phyloP scores from a whole-genome alignment of 2,329 filamentous ascomycete genomes.

The Aspergillus flavus region DNA sequence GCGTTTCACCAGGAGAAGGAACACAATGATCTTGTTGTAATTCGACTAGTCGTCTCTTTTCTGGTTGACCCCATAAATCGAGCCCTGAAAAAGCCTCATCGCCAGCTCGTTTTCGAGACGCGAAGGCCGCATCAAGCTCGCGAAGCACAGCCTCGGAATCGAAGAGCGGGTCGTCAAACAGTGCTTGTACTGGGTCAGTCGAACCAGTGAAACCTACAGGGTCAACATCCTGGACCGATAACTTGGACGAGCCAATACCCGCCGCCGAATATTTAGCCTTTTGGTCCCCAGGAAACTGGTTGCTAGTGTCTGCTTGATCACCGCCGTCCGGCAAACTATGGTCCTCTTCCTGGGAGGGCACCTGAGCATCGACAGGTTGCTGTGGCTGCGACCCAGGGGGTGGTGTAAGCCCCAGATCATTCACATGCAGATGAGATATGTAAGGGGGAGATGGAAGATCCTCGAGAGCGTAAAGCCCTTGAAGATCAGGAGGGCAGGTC shows the following conservation, averaged over 20 bases:
- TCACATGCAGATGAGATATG: slow-evolving; percentile 28
- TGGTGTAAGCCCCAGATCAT: slow-evolving; percentile 49
- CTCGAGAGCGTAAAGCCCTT: slow-evolving; percentile 23
- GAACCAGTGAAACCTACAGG: neutral
- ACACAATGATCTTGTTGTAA: slow-evolving; percentile 3
- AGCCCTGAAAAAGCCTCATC: slow-evolving; percentile 25
- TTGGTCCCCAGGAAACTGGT: neutral
- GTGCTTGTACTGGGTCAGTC: slow-evolving; percentile 10
- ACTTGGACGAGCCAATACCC: neutral
- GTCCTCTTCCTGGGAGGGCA: slow-evolving; percentile 14
- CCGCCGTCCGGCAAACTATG: slow-evolving; percentile 3
- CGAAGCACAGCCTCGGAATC: slow-evolving; percentile 21
- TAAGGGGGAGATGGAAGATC: slow-evolving; percentile 23
- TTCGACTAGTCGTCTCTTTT: slow-evolving; percentile 23
- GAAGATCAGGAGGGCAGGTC: slow-evolving; percentile 24
- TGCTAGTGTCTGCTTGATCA: neutral
- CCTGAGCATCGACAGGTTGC: slow-evolving; percentile 17
- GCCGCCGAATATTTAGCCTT: neutral
- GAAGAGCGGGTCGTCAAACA: slow-evolving; percentile 23
- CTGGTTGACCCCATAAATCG: slow-evolving; percentile 15
- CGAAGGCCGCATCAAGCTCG: slow-evolving; percentile 19
- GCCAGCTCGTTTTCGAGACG: slow-evolving; percentile 27
- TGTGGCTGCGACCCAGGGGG: slow-evolving; percentile 40
- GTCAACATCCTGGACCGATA: neutral
- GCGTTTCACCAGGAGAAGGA: slow-evolving; percentile 20